These are phyloP conservation scores for Opeltia flavorubescens DNA, from an alignment of 495 filamentous ascomycete genomes.

Conservation along the genomic window DNA sequence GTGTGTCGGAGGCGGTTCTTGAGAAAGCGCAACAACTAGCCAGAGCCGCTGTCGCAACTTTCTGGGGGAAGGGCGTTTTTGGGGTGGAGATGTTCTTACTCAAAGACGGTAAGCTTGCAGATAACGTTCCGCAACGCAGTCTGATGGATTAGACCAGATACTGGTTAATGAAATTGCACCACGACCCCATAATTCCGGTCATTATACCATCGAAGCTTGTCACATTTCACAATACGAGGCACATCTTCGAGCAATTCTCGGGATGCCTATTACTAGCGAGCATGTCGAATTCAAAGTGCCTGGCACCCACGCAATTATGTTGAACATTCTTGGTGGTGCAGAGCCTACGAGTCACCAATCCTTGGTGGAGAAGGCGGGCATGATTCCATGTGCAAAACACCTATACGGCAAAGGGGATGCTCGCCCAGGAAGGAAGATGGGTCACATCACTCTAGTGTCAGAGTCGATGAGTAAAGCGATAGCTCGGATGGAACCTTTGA, in stretches of 20 bases:
- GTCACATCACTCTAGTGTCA: constrained; percentile 70
- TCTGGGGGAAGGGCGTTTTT: constrained; percentile 85
- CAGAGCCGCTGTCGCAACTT: constrained; percentile 57
- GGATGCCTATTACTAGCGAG: constrained; percentile 51
- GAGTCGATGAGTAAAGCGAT: constrained; percentile 60
- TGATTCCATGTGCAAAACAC: constrained; percentile 49
- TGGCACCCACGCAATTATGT: constrained; percentile 64
- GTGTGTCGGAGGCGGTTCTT: constrained; percentile 44
- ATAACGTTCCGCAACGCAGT: neutral
- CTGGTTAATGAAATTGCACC: constrained; percentile 92
- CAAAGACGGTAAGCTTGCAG: constrained; percentile 42
- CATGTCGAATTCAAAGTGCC: constrained; percentile 45
- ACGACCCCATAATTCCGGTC: constrained; percentile 89
- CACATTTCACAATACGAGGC: constrained; percentile 81
- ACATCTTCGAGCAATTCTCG: constrained; percentile 76
- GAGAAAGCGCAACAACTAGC: constrained; percentile 63
- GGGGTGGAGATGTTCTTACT: constrained; percentile 95
- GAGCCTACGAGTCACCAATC: constrained; percentile 52
- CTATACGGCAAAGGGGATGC: constrained; percentile 83
- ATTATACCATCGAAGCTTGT: constrained; percentile 94
- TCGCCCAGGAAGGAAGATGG: constrained; percentile 83
- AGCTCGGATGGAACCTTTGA: constrained; percentile 48
- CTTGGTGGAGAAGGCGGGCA: constrained; percentile 50
- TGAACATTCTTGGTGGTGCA: constrained; percentile 84
- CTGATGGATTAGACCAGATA: constrained; percentile 29